Base-by-base conservation (phyloP, 768 basidiomycete species). In the Kwoniella newhampshirensis region DNA sequence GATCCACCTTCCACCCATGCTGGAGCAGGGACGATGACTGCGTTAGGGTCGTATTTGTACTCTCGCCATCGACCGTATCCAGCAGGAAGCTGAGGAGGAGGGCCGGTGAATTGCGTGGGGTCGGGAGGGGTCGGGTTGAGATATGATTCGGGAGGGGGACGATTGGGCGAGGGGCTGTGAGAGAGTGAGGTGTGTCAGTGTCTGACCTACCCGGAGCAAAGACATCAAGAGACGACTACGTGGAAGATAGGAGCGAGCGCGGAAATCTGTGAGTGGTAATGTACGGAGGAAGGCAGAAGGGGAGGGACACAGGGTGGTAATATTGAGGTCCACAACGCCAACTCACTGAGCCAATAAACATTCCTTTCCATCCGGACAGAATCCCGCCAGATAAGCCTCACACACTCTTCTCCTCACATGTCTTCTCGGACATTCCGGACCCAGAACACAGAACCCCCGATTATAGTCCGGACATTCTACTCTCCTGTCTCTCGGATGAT, bases 381-480 rank as follows among this genome's bases (percentile, higher is more conserved):
- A 90, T 5, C 94, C 93, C 18, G 89, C 87, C 44, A 97, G 77
- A 78, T 94, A 99, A 13, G 85, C 79, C 64, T 91, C 90, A 75
- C 96, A 98, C 12, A 88, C 85, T 41, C 92, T 89, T 48, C 90
- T 84, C 44, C 93, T 84, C 36, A 94, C 86, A 77, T 98, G 93
- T 79, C 94, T 96, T 48, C 91, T 82, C 3, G 90, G 88, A 74
- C 94, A 98, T 18, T 77, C 78, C 0, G 91, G 91, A 27, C 93
- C 92, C 91, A 70, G 27, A 13, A 56, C 53, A 77, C 96, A 99
- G 75, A 98, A 99, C 0, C 96, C 96, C 60, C 94, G 81, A 63
- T 87, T 87, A 76, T 93, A 99, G 75, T 96, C 91, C 36, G 91
- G 91, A 73, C 96, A 99, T 72, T 94, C 92, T 3, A 89, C 85